Base-by-base conservation (phyloP, 768 basidiomycete genomes). In the Russula vinacea region DNA sequence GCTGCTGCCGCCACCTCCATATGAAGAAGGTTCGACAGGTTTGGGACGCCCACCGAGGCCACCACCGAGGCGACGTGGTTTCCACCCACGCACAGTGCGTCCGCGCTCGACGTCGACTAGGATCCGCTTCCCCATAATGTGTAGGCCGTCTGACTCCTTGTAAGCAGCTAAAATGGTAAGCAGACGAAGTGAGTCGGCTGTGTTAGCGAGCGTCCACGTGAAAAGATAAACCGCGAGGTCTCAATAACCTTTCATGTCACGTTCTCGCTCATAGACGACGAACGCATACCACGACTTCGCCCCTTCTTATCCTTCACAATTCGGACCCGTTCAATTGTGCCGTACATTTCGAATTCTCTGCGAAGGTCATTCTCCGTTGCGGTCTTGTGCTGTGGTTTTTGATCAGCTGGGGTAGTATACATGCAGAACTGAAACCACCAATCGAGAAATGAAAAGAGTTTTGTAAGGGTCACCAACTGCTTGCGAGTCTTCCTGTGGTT, bases 21-120 rank as follows among this genome's bases (percentile, higher is more conserved):
- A 67, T 62, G 79, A 75, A 61, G 79, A 75, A 61, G 72, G 71
- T 16, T 73, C 73, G 17, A 84, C 84, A 5, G 86, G 86, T 74
- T 98, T 98, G 22, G 95, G 94, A 64, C 96, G 83, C 32, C 97
- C 97, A n/a, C 97, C 97, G n/a, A 98, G 82, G 6, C 97, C 97
- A n/a, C 97, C 97, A 22, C 96, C 97, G 0, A 98, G 79, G 58
- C 95, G 87, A 55, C 94, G 88, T 1, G 97, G 97, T 74, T 97
- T 98, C 97, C 97, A 99, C 2, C 95, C 97, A 64, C 96, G 87
- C 32, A 99, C 97, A 13, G 97, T 99, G 55, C 97, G 86, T 22
- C 97, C 97, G 40, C 97, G 89, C 76, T 99, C 97, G 67, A 99
- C 97, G 73, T 99, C 97, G 57, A 99, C 96, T 40, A 98, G 81